Conservation (phyloP, 129 eudicot species). For the Helichrysum umbraculigerum region DNA sequence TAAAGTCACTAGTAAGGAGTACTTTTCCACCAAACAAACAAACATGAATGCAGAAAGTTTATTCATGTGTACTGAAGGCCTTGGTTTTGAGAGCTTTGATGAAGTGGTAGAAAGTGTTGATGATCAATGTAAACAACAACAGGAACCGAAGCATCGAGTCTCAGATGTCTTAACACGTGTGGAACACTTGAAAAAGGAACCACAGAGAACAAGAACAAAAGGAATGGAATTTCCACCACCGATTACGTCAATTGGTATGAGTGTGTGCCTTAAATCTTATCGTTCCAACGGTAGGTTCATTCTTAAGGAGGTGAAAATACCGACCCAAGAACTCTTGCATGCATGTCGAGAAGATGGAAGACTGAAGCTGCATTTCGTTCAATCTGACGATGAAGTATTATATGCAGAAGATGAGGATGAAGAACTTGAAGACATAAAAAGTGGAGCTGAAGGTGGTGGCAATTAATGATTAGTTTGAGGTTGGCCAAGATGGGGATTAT, state of each 20-base stretch:
- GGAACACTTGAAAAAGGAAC: neutral
- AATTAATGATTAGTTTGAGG: neutral
- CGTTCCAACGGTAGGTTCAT: slow-evolving; percentile 66
- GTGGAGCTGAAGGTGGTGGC: no score
- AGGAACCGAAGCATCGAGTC: slow-evolving; percentile 31
- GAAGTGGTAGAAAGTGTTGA: slow-evolving; percentile 33
- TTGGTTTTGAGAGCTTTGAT: slow-evolving; percentile 77
- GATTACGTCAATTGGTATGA: slow-evolving; percentile 56
- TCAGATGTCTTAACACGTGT: slow-evolving; percentile 9
- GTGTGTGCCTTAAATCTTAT: slow-evolving; percentile 44
- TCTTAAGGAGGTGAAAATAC: slow-evolving; percentile 57
- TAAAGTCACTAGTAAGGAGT: neutral
- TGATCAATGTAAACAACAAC: neutral
- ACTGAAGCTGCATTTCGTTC: slow-evolving; percentile 52
- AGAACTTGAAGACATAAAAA: slow-evolving; percentile 6
- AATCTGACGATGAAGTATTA: slow-evolving; percentile 52
- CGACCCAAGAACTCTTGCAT: slow-evolving; percentile 55
- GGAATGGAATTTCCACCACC: slow-evolving; percentile 25
- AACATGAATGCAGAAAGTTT: slow-evolving; percentile 58
- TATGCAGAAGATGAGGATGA: slow-evolving; percentile 41
- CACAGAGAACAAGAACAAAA: slow-evolving; percentile 18
- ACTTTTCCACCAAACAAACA: slow-evolving; percentile 17
- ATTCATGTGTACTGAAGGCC: slow-evolving; percentile 52
- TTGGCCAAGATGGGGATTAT: neutral
- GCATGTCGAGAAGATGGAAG: slow-evolving; percentile 78